phyloP scores from a whole-genome alignment of 257 asterid species.

The Lycium ferocissimum region DNA sequence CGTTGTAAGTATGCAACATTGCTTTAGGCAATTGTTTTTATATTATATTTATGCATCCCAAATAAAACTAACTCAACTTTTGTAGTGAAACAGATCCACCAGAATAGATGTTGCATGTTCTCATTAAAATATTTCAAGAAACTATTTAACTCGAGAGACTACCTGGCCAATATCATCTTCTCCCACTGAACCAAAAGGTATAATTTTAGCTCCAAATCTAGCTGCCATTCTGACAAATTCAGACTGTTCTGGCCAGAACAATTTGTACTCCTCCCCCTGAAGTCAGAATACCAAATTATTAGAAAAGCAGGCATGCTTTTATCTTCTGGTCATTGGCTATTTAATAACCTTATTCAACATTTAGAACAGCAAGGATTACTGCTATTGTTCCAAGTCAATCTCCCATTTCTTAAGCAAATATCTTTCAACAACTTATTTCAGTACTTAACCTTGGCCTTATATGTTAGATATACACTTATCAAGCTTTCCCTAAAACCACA shows the following conservation, averaged over 20 bases:
- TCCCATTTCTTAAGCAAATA: neutral
- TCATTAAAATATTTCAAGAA: neutral
- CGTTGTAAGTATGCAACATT: neutral
- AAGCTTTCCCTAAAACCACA: neutral
- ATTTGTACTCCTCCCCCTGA: conserved; percentile 90
- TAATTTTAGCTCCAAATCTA: conserved; percentile 86
- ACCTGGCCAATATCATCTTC: conserved; percentile 86
- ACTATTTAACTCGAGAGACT: neutral
- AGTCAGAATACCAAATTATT: conserved; percentile 16
- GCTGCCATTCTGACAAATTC: conserved; percentile 97
- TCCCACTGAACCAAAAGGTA: conserved; percentile 90
- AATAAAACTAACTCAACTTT: conserved; percentile 8
- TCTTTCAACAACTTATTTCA: neutral
- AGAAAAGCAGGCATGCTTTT: conserved; percentile 16
- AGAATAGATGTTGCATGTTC: conserved; percentile 20
- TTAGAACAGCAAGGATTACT: neutral
- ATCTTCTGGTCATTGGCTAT: neutral
- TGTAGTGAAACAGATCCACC: neutral
- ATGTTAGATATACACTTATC: neutral
- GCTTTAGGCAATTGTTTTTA: conserved; percentile 1
- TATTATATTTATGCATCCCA: neutral
- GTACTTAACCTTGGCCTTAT: neutral
- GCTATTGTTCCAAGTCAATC: conserved; percentile 5
- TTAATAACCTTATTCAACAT: neutral
- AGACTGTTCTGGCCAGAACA: conserved; percentile 91